Evolutionary conservation across 768 basidiomycete species (phyloP).

Genomic region (Kwoniella pini): DNA sequence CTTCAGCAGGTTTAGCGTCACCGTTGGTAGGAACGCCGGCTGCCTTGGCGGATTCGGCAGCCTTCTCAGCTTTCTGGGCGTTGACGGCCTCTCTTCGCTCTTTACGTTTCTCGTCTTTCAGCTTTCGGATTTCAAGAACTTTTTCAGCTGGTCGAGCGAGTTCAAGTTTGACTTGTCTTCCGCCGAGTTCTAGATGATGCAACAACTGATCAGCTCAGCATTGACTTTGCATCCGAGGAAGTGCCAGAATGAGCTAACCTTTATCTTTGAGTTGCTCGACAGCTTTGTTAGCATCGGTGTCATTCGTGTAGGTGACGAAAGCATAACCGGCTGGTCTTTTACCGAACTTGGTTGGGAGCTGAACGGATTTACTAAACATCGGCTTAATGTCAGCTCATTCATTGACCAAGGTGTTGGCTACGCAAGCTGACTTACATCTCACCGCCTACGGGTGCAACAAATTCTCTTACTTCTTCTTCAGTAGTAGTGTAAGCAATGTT

Average conservation of each 20-base stretch:
- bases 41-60: slow-evolving; percentile 19
- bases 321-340: slow-evolving; percentile 49
- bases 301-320: slow-evolving; percentile 45
- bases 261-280: slow-evolving; percentile 50
- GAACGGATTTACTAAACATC: slow-evolving; percentile 31
- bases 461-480: slow-evolving; percentile 47
- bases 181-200: slow-evolving; percentile 37
- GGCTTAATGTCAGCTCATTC: neutral
- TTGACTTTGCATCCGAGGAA: neutral
- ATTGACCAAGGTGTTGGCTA: neutral
- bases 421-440: slow-evolving; percentile 39
- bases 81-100: slow-evolving; percentile 31
- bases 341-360: slow-evolving; percentile 41
- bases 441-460: slow-evolving; percentile 40
- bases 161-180: slow-evolving; percentile 54
- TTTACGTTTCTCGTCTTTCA: slow-evolving; percentile 35
- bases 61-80: slow-evolving; percentile 26
- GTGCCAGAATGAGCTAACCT: slow-evolving; percentile 34
- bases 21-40: slow-evolving; percentile 29
- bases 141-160: slow-evolving; percentile 44
- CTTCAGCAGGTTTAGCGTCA: slow-evolving; percentile 24
- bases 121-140: slow-evolving; percentile 36
- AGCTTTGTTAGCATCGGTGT: slow-evolving; percentile 45
- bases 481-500: slow-evolving; percentile 50
- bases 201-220: neutral